Percentiles rank a stretch among this genome's conserved stretches.
phyloP scores from a whole-genome alignment of 768 basidiomycete genomes.

The Boletus vinaceobasis region DNA sequence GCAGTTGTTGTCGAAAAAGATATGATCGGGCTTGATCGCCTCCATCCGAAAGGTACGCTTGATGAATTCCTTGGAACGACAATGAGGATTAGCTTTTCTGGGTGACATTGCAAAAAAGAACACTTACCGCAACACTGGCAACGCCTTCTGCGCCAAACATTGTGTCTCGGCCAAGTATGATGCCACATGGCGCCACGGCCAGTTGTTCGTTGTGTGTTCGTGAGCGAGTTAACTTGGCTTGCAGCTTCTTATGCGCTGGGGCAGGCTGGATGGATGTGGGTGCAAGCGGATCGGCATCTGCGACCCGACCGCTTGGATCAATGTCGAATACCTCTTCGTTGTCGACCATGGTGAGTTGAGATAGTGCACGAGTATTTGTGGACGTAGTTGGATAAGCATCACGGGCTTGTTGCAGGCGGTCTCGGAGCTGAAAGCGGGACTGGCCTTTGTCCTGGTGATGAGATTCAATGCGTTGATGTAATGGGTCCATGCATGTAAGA shows the following conservation, averaged over 20 bases:
- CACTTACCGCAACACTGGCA: not conserved
- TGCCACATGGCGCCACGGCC: not conserved
- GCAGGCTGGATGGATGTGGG: no score
- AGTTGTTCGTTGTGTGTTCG: conserved; percentile 5
- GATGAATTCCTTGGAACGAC: conserved; percentile 2
- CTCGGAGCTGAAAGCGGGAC: conserved; percentile 2
- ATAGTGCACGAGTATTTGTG: not conserved
- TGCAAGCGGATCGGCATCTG: no score
- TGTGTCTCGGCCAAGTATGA: not conserved
- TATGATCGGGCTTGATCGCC: not conserved
- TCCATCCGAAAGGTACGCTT: not conserved
- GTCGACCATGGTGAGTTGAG: not conserved
- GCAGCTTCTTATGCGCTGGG: not conserved
- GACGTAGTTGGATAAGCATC: no score
- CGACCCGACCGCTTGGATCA: not conserved
- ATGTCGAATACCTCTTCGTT: not conserved
- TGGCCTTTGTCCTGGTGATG: not conserved
- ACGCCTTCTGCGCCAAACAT: conserved; percentile 8
- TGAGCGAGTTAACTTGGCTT: not conserved
- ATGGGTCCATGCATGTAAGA: not conserved
- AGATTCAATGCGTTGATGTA: not conserved
- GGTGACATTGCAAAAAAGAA: no score
- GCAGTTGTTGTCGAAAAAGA: conserved; percentile 12
- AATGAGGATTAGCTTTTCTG: no score
- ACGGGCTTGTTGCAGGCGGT: not conserved